A percentile compares a stretch with the other conserved stretches of the same genome.
Evolutionary conservation across 2,329 filamentous ascomycete species (phyloP).

Genomic region (Blumeria graminis): DNA sequence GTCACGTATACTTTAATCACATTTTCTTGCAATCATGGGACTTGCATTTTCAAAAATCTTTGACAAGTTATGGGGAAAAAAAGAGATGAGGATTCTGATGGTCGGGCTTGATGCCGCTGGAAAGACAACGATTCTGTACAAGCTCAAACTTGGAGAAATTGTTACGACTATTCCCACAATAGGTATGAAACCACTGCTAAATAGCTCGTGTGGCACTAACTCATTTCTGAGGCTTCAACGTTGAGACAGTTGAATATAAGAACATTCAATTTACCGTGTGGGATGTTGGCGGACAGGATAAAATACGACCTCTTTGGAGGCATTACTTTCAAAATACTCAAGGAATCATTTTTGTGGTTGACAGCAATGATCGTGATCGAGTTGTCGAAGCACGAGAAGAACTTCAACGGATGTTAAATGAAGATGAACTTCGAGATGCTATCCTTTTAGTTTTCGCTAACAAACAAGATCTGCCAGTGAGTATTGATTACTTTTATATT

Average conservation of each 20-base stretch:
- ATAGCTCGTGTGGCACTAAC: slow-evolving; percentile 1
- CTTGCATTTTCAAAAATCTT: slow-evolving; percentile 92
- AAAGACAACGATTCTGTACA: slow-evolving; percentile 99
- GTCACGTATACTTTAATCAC: slow-evolving; percentile 5
- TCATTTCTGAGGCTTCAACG: slow-evolving; percentile 61
- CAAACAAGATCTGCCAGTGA: slow-evolving; percentile 96
- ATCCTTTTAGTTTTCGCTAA: slow-evolving; percentile 96
- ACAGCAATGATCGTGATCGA: slow-evolving; percentile 96
- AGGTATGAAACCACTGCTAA: slow-evolving; percentile 31
- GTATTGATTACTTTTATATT: slow-evolving; percentile 17
- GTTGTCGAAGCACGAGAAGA: slow-evolving; percentile 92
- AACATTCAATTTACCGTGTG: slow-evolving; percentile 99
- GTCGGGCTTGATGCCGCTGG: slow-evolving; percentile 96
- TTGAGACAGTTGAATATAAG: slow-evolving; percentile 99
- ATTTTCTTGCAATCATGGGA: slow-evolving; percentile 63
- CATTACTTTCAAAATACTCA: slow-evolving; percentile 99
- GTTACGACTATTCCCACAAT: slow-evolving; percentile 98
- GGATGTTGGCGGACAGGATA: slow-evolving; percentile 99
- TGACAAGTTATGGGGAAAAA: slow-evolving; percentile 93
- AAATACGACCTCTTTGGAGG: slow-evolving; percentile 97
- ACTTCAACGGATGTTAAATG: slow-evolving; percentile 94
- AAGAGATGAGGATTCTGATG: slow-evolving; percentile 99
- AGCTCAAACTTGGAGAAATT: slow-evolving; percentile 98
- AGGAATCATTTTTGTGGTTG: slow-evolving; percentile 98
- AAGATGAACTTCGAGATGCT: slow-evolving; percentile 94